Conservation (phyloP, 2,329 filamentous ascomycete species). For the Lomentospora prolificans region DNA sequence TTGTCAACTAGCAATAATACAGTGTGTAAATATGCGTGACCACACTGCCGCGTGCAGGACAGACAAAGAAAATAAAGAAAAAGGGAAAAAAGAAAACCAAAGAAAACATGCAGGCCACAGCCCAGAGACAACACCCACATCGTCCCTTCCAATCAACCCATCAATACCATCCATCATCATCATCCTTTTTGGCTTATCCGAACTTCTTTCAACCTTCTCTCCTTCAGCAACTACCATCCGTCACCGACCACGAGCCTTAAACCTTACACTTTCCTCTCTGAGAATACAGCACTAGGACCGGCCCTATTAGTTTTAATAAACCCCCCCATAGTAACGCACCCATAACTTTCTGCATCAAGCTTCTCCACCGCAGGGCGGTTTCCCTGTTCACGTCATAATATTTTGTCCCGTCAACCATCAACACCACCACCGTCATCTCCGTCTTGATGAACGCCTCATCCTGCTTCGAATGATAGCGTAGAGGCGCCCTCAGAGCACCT, state of each 20-base stretch:
- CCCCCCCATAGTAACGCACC: neutral
- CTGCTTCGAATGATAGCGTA: conserved; percentile 4
- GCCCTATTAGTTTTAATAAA: conserved; percentile 9
- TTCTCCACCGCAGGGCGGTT: conserved; percentile 18
- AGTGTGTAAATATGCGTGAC: neutral
- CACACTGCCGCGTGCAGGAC: neutral
- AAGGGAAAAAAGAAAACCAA: neutral
- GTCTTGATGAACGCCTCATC: conserved; percentile 7
- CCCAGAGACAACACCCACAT: neutral
- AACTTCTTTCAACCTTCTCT: neutral
- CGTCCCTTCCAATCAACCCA: conserved; percentile 1
- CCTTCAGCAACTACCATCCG: neutral
- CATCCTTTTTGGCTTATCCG: neutral
- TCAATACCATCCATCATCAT: neutral
- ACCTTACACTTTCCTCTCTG: neutral
- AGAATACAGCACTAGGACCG: neutral
- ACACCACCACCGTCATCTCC: conserved; percentile 4
- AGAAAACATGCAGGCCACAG: neutral
- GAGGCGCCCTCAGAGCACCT: conserved; percentile 3
- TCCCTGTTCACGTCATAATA: conserved; percentile 15
- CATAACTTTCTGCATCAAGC: neutral
- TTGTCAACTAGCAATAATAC: neutral
- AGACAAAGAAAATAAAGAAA: neutral
- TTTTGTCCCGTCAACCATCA: conserved; percentile 3
- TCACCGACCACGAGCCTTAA: neutral